phyloP scores from a whole-genome alignment of 805 yeast genomes.

The Jamesozyma jinghongensis region DNA sequence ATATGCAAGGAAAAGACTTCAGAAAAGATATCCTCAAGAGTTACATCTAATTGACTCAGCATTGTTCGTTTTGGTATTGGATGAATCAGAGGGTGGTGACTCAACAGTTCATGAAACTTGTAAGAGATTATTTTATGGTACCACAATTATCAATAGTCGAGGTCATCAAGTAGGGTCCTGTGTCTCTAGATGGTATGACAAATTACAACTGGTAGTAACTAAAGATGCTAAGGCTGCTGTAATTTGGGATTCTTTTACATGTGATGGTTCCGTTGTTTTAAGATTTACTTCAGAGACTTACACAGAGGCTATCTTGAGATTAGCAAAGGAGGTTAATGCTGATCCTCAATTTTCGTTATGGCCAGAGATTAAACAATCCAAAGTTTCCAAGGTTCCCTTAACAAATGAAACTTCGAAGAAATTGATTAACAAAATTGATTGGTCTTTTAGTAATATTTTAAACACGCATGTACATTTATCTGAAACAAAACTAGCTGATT shows the following conservation, averaged over 20 bases:
- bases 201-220: slow-evolving; percentile 75
- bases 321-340: slow-evolving; percentile 70
- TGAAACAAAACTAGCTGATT: slow-evolving; percentile 79
- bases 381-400: slow-evolving; percentile 4
- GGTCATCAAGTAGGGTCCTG: slow-evolving; percentile 91
- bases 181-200: slow-evolving; percentile 90
- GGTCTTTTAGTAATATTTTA: slow-evolving; percentile 32
- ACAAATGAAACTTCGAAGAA: slow-evolving; percentile 4
- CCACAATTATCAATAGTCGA: slow-evolving; percentile 52
- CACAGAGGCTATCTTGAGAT: slow-evolving; percentile 77
- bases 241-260: slow-evolving; percentile 84
- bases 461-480: slow-evolving; percentile 58
- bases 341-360: slow-evolving; percentile 32
- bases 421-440: slow-evolving; percentile 25
- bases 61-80: slow-evolving; percentile 70
- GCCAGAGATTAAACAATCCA: slow-evolving; percentile 20
- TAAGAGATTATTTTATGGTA: slow-evolving; percentile 77
- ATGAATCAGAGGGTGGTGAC: slow-evolving; percentile 42
- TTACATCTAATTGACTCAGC: slow-evolving; percentile 58
- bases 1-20: slow-evolving; percentile 47
- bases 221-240: slow-evolving; percentile 83
- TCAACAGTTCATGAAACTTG: slow-evolving; percentile 7
- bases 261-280: slow-evolving; percentile 86
- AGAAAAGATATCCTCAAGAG: slow-evolving; percentile 32
- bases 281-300: slow-evolving; percentile 83